Conservation (phyloP, 495 filamentous ascomycete species). For the Penicillium canariense region DNA sequence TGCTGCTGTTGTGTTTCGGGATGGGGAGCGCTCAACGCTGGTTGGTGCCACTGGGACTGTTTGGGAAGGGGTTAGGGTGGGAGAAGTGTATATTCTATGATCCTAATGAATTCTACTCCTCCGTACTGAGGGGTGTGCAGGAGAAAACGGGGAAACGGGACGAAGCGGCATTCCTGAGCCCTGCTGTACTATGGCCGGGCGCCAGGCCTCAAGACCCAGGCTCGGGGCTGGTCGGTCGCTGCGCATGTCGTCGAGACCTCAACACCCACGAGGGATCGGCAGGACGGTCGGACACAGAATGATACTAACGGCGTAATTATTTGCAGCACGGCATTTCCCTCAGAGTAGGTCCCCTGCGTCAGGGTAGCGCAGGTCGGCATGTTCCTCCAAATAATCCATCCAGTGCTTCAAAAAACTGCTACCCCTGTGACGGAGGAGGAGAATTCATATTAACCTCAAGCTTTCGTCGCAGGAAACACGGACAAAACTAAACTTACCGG, state of each 20-base stretch:
- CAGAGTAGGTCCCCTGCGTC: conserved; percentile 58
- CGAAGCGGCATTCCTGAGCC: not conserved
- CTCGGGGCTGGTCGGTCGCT: not conserved
- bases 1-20: not conserved
- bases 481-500: conserved; percentile 65
- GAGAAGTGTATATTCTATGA: too few relatives aligned
- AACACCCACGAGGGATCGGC: too few relatives aligned
- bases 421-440: conserved; percentile 48
- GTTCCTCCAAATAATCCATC: conserved; percentile 85
- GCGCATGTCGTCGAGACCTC: not conserved
- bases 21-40: not conserved
- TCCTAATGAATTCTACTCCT: not conserved
- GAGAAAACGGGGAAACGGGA: not conserved
- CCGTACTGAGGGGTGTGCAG: not conserved
- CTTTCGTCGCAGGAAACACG: not conserved
- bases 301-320: too few relatives aligned
- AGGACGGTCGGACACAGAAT: too few relatives aligned
- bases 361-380: conserved; percentile 83
- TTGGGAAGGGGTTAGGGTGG: too few relatives aligned
- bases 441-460: conserved; percentile 3
- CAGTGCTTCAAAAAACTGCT: conserved; percentile 80
- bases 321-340: not conserved
- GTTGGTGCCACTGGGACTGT: too few relatives aligned
- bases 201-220: not conserved
- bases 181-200: not conserved